Evolutionary conservation across 495 filamentous ascomycete genomes (phyloP), one percentile per base, ranked within the genome.

Genomic region (Penicillium daleae): DNA sequence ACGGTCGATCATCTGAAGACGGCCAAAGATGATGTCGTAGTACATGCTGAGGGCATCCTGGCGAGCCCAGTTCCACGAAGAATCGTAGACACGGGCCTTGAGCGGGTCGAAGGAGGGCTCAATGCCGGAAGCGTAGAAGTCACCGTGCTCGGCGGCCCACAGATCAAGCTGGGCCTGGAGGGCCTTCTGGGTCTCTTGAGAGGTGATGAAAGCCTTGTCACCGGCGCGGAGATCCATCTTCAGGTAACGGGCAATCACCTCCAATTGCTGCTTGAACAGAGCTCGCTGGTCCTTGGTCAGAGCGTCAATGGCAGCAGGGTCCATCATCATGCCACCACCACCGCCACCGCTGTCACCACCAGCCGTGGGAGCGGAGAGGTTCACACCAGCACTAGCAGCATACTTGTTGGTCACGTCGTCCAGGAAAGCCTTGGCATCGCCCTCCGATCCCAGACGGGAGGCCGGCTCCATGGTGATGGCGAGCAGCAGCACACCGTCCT

Each of bases 11-110:
- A 89, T 91, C 79, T 91, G 87, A 24, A 99, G 85, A 50, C 96
- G 86, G 48, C 95, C 95, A 66, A 99, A 99, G 70, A 99, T 97
- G 68, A 99, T 96, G 72, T 99, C 96, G 76, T 92, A 99, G 81
- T 93, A 99, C 95, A 99, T 99, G 80, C 86, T 92, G 40, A 98
- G 83, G 39, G 93, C 95, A 77, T 99, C 95, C 71, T 98, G 96
- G 56, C 95, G 90, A 33, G 92, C 95, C 95, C 95, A 99, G 74
- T 99, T 99, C 95, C 95, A 99, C 1, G 92, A 95, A 0, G 95
- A 98, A 74, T 99, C 95, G 77, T 98, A 99, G 15, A 96, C 87
- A 74, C 95, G 88, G 19, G 95, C 94, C 76, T 99, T 99, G 19
- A 98, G 85, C 3, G 90, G 80, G 71, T 91, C 93, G 75, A 99